Percentiles rank a stretch among this genome's conserved stretches.
These are phyloP conservation scores for Syzygium syzygioides DNA, from an alignment of 441 rosid species.

Conservation along the genomic window DNA sequence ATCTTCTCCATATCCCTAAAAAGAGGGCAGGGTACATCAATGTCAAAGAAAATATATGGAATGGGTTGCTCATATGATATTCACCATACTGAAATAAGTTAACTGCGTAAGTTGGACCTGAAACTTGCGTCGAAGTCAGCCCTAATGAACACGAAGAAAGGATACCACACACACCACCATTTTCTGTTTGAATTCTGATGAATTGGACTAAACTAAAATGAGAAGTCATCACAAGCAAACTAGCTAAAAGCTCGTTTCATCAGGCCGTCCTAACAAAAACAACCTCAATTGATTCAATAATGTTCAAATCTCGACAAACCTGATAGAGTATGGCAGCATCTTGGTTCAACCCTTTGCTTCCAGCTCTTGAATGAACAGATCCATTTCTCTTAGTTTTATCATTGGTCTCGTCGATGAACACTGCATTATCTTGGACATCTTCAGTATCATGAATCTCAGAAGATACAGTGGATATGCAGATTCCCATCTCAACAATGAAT, in stretches of 20 bases:
- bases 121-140: neutral
- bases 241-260: neutral
- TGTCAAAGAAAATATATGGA: neutral
- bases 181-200: neutral
- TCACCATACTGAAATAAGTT: neutral
- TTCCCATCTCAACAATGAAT: constrained; percentile 45
- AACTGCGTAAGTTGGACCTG: neutral
- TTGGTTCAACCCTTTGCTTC: constrained; percentile 78
- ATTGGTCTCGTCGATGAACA: constrained; percentile 14
- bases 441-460: constrained; percentile 49
- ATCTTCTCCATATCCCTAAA: constrained; percentile 56
- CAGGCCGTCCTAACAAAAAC: neutral
- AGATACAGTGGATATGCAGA: constrained; percentile 58
- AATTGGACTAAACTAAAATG: neutral
- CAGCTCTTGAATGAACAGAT: constrained; percentile 51
- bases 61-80: neutral
- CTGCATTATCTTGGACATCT: constrained; percentile 42
- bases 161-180: neutral
- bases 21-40: neutral
- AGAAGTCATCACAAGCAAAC: neutral
- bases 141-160: neutral
- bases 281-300: neutral
- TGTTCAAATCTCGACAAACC: constrained; percentile 23
- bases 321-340: constrained; percentile 66
- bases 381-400: constrained; percentile 24